A percentile compares a stretch with the other conserved stretches of the same genome.
Conservation (phyloP, 2,329 filamentous ascomycete species). For the Diplodia mutila region DNA sequence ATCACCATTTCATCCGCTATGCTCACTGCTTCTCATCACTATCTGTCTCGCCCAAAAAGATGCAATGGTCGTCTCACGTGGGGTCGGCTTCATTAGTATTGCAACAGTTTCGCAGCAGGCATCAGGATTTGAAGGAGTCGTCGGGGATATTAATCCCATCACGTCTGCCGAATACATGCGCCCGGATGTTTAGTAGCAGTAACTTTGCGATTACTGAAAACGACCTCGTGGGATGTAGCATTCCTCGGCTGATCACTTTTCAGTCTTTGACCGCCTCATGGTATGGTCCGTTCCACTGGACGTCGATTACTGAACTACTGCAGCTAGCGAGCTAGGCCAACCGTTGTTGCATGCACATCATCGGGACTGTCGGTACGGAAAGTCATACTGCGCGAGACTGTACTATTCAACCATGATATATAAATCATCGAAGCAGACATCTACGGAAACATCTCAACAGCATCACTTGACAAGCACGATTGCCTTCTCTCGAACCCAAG, state of each 20-base stretch:
- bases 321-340: not conserved
- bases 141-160: too few species aligned
- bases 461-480: too few species aligned
- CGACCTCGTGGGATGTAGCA: not conserved
- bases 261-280: not conserved
- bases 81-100: too few species aligned
- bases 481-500: not conserved
- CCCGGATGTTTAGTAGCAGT: too few species aligned
- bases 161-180: too few species aligned
- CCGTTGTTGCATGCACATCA: not conserved
- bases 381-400: not conserved
- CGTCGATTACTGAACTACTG: conserved; percentile 7
- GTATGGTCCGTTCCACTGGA: not conserved
- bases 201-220: too few species aligned
- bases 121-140: too few species aligned
- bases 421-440: not conserved
- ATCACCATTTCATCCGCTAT: not conserved
- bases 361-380: not conserved
- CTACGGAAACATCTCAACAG: not conserved
- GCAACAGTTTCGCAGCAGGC: too few species aligned
- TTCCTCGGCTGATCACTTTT: not conserved
- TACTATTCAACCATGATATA: not conserved
- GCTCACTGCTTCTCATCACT: not conserved
- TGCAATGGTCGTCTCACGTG: too few species aligned
- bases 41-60: not conserved